Base-by-base conservation (phyloP, 2,329 filamentous ascomycete genomes). In the Colletotrichum spaethianum region DNA sequence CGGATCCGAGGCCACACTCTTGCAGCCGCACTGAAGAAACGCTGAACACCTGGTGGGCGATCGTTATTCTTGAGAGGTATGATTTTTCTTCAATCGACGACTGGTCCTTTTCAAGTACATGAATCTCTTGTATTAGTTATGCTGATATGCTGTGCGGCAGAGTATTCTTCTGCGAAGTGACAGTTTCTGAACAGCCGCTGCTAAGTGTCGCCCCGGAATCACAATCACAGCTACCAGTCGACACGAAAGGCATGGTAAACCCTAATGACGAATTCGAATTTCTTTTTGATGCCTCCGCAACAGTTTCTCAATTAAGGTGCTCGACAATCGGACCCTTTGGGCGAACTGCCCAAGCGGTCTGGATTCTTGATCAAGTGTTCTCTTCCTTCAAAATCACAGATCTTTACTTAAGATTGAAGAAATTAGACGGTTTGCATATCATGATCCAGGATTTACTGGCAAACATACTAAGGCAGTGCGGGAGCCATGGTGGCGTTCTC, bases 41-140 rank as follows among this genome's bases (percentile, higher is more conserved):
- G 14, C 0, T 26, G 4, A 53, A 63, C 18, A 63, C 61, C 16
- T 63, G 61, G 61, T 63, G 61, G 61, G 38, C n/a, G 4, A 26
- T 53, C 11, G 20, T 53, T 3, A 63, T 53, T 28, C 53, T 3
- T 23, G 46, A 63, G 20, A 28, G 61, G 61, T 63, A 46, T 20
- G 31, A n/a, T 2, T 56, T 14, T 59, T 8, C 5, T 18, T 18
- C 55, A 12, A 11, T 14, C 5, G 33, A 5, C 14, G 9, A 31
- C n/a, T 18, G n/a, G 6, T 59, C 8, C 4, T 23, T 11, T 23
- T 0, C 8, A 2, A 14, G 44, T 20, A 11, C 9, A 3, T 12
- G 1, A 9, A 4, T 48, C n/a, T n/a, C n/a, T n/a, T n/a, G n/a
- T n/a, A n/a, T n/a, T n/a, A 48, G 7, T n/a, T n/a, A n/a, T 14